These are phyloP conservation scores for Trypanosomatidae sp. DNA, from an alignment of 208 protist species.

Conservation along the genomic window DNA sequence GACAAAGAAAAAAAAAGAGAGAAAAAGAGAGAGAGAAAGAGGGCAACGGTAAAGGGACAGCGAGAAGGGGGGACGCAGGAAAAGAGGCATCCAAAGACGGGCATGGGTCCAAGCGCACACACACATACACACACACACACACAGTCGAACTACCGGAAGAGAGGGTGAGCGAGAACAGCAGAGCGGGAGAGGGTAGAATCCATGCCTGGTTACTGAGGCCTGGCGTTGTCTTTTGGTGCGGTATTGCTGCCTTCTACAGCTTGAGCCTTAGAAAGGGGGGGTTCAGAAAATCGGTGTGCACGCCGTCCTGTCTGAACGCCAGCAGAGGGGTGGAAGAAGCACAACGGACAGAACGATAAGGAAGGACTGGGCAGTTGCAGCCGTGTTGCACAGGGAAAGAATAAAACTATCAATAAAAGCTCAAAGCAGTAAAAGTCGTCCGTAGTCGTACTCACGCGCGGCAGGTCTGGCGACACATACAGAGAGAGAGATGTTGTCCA, in stretches of 20 bases:
- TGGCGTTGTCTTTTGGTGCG: neutral
- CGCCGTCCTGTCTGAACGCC: too few relatives aligned
- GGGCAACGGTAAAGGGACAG: neutral
- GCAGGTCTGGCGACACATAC: too few relatives aligned
- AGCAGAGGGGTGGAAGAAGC: too few relatives aligned
- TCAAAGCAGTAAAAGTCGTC: too few relatives aligned
- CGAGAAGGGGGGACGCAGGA: neutral
- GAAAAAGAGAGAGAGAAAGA: neutral
- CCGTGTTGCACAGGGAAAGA: too few relatives aligned
- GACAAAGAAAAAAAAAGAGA: constrained; percentile 1
- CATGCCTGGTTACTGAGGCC: neutral
- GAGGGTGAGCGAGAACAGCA: neutral
- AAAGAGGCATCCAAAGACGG: neutral
- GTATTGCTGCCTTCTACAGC: neutral
- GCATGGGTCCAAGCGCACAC: neutral
- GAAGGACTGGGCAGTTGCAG: too few relatives aligned
- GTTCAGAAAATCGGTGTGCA: too few relatives aligned
- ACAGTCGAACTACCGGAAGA: neutral
- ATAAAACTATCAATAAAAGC: too few relatives aligned
- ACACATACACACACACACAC: neutral
- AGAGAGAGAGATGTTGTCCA: neutral
- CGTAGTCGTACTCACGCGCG: too few relatives aligned
- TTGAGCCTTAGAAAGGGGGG: neutral
- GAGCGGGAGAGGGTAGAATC: neutral
- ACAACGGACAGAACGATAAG: too few relatives aligned